Evolutionary conservation across 768 basidiomycete species (phyloP).

Genomic region (Obba rivulosa): DNA sequence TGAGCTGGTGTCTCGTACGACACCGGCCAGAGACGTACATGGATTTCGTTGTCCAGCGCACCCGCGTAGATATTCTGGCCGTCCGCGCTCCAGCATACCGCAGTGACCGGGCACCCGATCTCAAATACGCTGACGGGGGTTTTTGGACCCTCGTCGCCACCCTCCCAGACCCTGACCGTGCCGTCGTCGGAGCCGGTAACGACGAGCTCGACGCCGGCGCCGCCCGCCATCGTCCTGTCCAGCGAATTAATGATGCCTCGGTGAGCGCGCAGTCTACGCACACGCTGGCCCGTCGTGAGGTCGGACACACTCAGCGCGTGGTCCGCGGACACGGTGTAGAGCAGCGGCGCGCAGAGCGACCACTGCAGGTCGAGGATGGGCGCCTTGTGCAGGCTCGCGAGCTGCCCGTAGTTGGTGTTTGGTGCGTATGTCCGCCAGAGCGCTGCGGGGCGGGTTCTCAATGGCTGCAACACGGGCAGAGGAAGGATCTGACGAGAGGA

Average conservation of each 20-base stretch:
- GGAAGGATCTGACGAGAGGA: neutral
- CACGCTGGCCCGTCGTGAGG: slow-evolving; percentile 76
- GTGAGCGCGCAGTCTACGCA: slow-evolving; percentile 82
- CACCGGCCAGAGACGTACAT: slow-evolving; percentile 48
- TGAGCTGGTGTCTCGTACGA: slow-evolving; percentile 2
- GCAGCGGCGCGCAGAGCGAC: slow-evolving; percentile 65
- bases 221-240: slow-evolving; percentile 81
- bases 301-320: slow-evolving; percentile 74
- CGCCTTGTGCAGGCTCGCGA: slow-evolving; percentile 81
- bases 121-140: slow-evolving; percentile 76
- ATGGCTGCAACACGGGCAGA: neutral
- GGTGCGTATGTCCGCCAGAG: slow-evolving; percentile 90
- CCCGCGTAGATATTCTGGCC: slow-evolving; percentile 88
- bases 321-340: slow-evolving; percentile 91
- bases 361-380: slow-evolving; percentile 92
- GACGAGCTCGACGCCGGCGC: slow-evolving; percentile 79
- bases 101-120: slow-evolving; percentile 84
- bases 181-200: slow-evolving; percentile 92
- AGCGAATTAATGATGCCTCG: slow-evolving; percentile 87
- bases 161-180: slow-evolving; percentile 88
- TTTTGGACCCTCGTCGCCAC: slow-evolving; percentile 69
- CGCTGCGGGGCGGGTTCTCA: slow-evolving; percentile 40
- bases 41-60: slow-evolving; percentile 93
- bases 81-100: slow-evolving; percentile 90
- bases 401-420: slow-evolving; percentile 87